phyloP scores from a whole-genome alignment of 306 rosid genomes.

The Quercus ilex region DNA sequence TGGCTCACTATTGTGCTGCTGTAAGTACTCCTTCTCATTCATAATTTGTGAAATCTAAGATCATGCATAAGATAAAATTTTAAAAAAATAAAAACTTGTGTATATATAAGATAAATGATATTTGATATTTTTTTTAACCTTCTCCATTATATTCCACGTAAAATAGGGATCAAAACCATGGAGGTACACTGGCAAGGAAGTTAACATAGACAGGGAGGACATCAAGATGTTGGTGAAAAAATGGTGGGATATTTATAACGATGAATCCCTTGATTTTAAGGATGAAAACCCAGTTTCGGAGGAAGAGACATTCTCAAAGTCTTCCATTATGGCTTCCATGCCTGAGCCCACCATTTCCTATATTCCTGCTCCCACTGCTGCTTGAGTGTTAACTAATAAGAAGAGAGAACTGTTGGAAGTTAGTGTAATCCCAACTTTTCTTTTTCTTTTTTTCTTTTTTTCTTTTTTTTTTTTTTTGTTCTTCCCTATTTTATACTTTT shows the following conservation, averaged over 20 bases:
- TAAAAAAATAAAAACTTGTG: neutral
- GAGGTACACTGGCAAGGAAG: slow-evolving; percentile 62
- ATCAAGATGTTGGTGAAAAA: slow-evolving; percentile 47
- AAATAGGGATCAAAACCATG: slow-evolving; percentile 66
- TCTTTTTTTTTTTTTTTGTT: neutral
- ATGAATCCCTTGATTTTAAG: slow-evolving; percentile 54
- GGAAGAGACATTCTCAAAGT: slow-evolving; percentile 24
- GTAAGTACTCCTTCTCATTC: slow-evolving; percentile 30
- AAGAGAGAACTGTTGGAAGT: neutral
- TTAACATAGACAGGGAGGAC: slow-evolving; percentile 61
- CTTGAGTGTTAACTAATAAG: slow-evolving; percentile 24
- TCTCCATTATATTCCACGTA: neutral
- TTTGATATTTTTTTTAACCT: neutral
- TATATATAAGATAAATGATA: neutral
- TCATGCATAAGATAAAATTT: neutral
- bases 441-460: neutral
- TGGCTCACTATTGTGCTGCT: slow-evolving; percentile 68
- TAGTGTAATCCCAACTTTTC: slow-evolving; percentile 7
- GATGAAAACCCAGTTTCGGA: slow-evolving; percentile 12
- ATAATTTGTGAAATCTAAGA: neutral
- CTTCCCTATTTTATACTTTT: neutral
- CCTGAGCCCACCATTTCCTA: slow-evolving; percentile 37
- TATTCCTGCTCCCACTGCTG: slow-evolving; percentile 58
- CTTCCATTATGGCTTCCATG: slow-evolving; percentile 51
- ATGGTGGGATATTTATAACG: slow-evolving; percentile 69